phyloP scores from a whole-genome alignment of 345 rosid genomes.

The Anacardium occidentale region DNA sequence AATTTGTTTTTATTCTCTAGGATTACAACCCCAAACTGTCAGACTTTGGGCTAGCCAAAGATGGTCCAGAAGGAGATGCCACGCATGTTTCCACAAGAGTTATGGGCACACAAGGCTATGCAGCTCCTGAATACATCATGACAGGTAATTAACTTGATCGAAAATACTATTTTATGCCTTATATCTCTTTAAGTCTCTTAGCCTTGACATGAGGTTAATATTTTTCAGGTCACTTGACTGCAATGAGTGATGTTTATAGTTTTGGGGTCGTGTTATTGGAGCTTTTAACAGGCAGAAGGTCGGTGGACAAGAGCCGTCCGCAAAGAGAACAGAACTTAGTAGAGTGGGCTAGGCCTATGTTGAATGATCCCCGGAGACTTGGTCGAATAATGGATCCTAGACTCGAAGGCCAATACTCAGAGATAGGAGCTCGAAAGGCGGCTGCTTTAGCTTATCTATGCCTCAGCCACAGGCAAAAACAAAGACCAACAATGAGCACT shows the following conservation, averaged over 20 bases:
- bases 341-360: constrained; percentile 73
- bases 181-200: background rate
- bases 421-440: constrained; percentile 68
- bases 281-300: constrained; percentile 59
- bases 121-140: constrained; percentile 94
- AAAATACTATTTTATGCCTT: background rate
- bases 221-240: constrained; percentile 60
- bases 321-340: constrained; percentile 56
- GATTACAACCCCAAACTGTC: constrained; percentile 85
- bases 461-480: constrained; percentile 75
- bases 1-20: constrained; percentile 30
- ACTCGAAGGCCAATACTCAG: constrained; percentile 88
- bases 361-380: constrained; percentile 62
- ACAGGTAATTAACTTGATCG: constrained; percentile 45
- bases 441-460: constrained; percentile 80
- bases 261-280: constrained; percentile 68
- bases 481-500: constrained; percentile 62
- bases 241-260: constrained; percentile 70
- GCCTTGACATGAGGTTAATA: background rate
- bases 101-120: constrained; percentile 96
- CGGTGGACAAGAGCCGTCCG: constrained; percentile 57
- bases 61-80: constrained; percentile 93
- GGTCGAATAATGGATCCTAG: constrained; percentile 79
- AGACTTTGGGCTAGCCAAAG: constrained; percentile 89
- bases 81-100: constrained; percentile 90